These are phyloP conservation scores for Macrolepiota dolichaula DNA, from an alignment of 768 basidiomycete species.

Conservation along the genomic window DNA sequence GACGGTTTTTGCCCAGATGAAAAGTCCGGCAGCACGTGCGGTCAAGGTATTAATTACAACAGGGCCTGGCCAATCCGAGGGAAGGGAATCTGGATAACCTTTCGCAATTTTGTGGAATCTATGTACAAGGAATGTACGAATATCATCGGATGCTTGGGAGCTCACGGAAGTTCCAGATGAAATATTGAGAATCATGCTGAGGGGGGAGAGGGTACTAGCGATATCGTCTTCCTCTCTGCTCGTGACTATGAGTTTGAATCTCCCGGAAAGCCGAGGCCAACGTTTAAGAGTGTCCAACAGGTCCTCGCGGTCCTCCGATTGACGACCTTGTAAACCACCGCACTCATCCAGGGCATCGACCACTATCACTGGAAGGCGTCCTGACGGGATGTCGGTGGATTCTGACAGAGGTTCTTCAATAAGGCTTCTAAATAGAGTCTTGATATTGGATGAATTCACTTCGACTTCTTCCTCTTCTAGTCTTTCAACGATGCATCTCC, in stretches of 20 bases:
- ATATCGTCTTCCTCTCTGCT: conserved; percentile 20
- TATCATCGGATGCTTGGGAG: conserved; percentile 19
- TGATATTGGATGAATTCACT: conserved; percentile 13
- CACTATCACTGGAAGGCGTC: conserved; percentile 18
- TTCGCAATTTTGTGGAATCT: conserved; percentile 15
- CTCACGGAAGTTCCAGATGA: conserved; percentile 15
- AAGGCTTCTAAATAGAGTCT: conserved; percentile 15
- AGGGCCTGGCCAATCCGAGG: conserved; percentile 17
- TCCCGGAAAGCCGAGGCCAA: conserved; percentile 16
- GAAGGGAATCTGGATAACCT: conserved; percentile 13
- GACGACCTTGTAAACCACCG: conserved; percentile 15
- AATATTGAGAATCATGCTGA: conserved; percentile 16
- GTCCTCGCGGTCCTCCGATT: conserved; percentile 13
- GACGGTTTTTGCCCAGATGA: conserved; percentile 25
- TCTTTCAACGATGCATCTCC: conserved; percentile 11
- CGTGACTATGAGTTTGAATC: conserved; percentile 24
- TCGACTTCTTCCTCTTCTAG: conserved; percentile 16
- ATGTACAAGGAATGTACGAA: conserved; percentile 17
- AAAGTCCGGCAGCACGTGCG: conserved; percentile 24
- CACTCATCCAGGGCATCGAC: conserved; percentile 31
- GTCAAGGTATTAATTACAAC: conserved; percentile 17
- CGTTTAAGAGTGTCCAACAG: conserved; percentile 20
- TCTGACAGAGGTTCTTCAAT: conserved; percentile 18
- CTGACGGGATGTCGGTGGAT: conserved; percentile 3
- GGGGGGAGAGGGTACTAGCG: conserved; percentile 5